Evolutionary conservation across 2,329 filamentous ascomycete species (phyloP).

Genomic region (Cladosporium colombiae): DNA sequence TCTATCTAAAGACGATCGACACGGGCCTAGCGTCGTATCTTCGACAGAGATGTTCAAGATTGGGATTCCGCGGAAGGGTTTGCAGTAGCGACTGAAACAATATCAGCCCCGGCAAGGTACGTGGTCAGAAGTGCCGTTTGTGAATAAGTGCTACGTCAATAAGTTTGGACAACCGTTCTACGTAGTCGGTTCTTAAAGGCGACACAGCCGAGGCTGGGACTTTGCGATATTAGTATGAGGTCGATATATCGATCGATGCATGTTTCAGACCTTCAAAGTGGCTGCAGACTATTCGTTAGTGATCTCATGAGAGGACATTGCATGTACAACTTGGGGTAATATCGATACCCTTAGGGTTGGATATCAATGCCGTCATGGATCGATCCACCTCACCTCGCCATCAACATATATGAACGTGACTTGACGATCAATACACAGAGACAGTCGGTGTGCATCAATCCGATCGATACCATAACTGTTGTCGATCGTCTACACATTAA

Average conservation of each 20-base stretch:
- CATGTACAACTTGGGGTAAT: background rate
- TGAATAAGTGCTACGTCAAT: too few relatives aligned
- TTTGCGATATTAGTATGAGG: background rate
- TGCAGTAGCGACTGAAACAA: background rate
- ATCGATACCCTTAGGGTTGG: background rate
- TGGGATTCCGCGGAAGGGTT: background rate
- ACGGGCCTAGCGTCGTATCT: background rate
- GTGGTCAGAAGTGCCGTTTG: too few relatives aligned
- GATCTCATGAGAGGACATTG: background rate
- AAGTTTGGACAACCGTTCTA: background rate
- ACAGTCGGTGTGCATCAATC: background rate
- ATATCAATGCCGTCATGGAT: background rate
- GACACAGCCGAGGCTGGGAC: background rate
- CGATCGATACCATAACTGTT: background rate
- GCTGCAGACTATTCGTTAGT: background rate
- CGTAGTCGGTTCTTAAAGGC: background rate
- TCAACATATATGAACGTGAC: background rate
- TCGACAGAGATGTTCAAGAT: background rate
- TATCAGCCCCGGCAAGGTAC: too few relatives aligned
- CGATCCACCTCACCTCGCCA: background rate
- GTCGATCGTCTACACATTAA: background rate
- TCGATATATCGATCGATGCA: background rate
- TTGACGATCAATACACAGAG: background rate
- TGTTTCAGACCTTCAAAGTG: background rate
- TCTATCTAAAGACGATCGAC: background rate